Base-by-base conservation (phyloP, 345 rosid genomes). In the Rhodomyrtus tomentosa region DNA sequence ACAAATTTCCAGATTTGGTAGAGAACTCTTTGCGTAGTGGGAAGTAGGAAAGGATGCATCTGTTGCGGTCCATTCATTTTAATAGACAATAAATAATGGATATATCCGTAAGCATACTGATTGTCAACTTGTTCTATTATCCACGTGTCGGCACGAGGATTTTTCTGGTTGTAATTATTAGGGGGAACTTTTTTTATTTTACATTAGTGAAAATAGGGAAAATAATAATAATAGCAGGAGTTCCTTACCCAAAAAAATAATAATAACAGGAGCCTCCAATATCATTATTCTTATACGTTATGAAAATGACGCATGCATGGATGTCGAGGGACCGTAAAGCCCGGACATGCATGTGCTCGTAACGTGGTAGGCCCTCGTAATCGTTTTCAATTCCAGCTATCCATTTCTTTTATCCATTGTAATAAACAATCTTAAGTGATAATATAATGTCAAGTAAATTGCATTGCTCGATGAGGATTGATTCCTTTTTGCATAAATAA, bases 331-430 rank as follows among this genome's bases (percentile, higher is more conserved):
- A 83, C 86, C 90, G 85, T n/a, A 10, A 86, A 80, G 40, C 18
- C 84, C 89, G 93, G 91, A 21, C 49, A 68, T 83, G 87, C 95
- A 93, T 92, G 94, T 93, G 94, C 89, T 72, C 36, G 59, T 85
- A 88, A 91, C 95, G 83, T 93, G 95, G 95, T 92, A 91, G 94
- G 92, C 82, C 93, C 80, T 82, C 50, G 13, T 79, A 40, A 25
- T 42, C 52, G 50, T 50, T 15, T 68, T 59, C 50, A 59, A 24
- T 81, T 25, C 80, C 9, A 29, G 12, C 32, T 76, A 18, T 82
- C 40, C 55, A 7, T 62, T 29, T 40, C 45, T 38, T 50, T 13
- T 42, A 38, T 68, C 36, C 45, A 38, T 21, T 18, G 79, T 9
- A 18, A 38, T 56, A 25, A 40, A 40, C 14, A 18, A 55, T 58